These are phyloP conservation scores for Oxalis stricta DNA, from an alignment of 441 rosid species.

Conservation along the genomic window DNA sequence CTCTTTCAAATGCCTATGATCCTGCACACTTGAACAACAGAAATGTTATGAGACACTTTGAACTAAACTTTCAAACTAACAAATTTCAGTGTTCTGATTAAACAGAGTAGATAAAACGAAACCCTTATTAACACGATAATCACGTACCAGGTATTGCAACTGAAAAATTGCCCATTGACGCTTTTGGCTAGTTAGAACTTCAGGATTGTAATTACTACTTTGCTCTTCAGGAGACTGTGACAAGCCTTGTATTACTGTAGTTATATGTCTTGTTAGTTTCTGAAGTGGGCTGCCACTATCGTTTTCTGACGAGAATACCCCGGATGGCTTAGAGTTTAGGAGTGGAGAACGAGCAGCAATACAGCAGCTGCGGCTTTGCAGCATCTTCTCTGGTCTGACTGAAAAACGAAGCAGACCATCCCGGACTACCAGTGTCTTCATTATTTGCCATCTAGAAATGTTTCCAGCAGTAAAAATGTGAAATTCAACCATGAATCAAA, in stretches of 20 bases:
- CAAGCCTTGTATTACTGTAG: conserved; percentile 58
- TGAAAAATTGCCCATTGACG: conserved; percentile 90
- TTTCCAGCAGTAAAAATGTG: conserved; percentile 18
- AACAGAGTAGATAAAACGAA: background rate
- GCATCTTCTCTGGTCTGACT: conserved; percentile 73
- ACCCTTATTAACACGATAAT: background rate
- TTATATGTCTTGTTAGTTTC: conserved; percentile 55
- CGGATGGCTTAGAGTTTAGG: too few species aligned
- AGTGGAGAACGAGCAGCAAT: conserved; percentile 51
- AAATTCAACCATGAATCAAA: conserved; percentile 2
- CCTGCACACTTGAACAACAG: conserved; percentile 36
- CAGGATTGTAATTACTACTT: conserved; percentile 61
- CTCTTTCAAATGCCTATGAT: conserved; percentile 62
- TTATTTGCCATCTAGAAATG: conserved; percentile 38
- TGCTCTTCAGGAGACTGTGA: conserved; percentile 52
- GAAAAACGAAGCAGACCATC: conserved; percentile 74
- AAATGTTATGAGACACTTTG: conserved; percentile 7
- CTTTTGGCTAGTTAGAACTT: conserved; percentile 90
- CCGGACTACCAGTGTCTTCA: conserved; percentile 68
- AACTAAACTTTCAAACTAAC: background rate
- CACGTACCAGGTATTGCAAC: conserved; percentile 68
- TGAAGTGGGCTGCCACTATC: conserved; percentile 54
- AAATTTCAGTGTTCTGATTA: background rate
- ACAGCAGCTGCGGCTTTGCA: conserved; percentile 56
- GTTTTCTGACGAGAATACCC: conserved; percentile 58